These are phyloP conservation scores for Trifolium pratense DNA, from an alignment of 306 rosid species.

Conservation along the genomic window DNA sequence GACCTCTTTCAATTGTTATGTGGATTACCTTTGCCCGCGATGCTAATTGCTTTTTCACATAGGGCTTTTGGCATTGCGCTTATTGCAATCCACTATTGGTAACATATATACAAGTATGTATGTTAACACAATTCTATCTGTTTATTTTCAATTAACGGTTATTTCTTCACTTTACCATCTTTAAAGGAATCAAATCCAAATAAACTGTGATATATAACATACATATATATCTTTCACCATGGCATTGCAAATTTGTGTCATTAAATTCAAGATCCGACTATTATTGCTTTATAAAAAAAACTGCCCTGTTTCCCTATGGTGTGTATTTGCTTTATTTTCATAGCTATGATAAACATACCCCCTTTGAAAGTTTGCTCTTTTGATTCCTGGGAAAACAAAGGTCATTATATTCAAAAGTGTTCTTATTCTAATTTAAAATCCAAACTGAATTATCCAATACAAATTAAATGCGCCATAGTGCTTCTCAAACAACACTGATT, in stretches of 20 bases:
- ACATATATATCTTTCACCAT: background rate
- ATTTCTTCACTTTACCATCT: background rate
- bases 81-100: background rate
- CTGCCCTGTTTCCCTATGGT: background rate
- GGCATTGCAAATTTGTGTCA: background rate
- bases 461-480: background rate
- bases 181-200: background rate
- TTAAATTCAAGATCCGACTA: slow-evolving; percentile 5
- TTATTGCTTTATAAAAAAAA: background rate
- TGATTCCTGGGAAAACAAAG: background rate
- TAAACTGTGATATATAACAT: background rate
- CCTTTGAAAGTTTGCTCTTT: background rate
- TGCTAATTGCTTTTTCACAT: background rate
- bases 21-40: background rate
- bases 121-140: background rate
- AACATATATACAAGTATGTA: background rate
- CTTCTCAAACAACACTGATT: background rate
- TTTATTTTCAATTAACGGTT: background rate
- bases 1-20: background rate
- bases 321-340: background rate
- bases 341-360: slow-evolving; percentile 8
- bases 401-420: background rate
- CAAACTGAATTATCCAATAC: background rate
- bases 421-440: background rate
- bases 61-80: background rate